phyloP scores from a whole-genome alignment of 768 basidiomycete genomes.

The Collybia sp. region DNA sequence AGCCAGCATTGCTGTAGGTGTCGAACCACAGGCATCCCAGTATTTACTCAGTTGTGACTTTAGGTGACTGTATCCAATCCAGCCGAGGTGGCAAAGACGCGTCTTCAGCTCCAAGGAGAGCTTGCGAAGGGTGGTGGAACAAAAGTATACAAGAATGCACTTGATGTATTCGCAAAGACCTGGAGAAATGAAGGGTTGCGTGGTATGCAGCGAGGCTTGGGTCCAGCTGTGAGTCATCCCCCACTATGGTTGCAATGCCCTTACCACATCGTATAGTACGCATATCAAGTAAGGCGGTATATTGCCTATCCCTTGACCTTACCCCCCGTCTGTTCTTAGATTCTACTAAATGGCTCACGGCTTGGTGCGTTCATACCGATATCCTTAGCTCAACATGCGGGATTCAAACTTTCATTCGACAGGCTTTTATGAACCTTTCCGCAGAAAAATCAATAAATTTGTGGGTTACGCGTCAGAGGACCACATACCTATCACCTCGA shows the following conservation, averaged over 20 bases:
- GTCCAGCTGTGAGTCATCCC: constrained; percentile 66
- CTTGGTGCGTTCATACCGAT: constrained; percentile 46
- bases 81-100: constrained; percentile 88
- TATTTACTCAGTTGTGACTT: constrained; percentile 8
- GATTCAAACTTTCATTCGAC: constrained; percentile 1
- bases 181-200: constrained; percentile 85
- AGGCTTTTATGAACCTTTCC: constrained; percentile 97
- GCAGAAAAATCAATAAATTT: constrained; percentile 61
- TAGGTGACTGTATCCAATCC: constrained; percentile 81
- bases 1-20: constrained; percentile 81
- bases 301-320: constrained; percentile 6
- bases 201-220: constrained; percentile 90
- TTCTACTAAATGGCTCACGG: constrained; percentile 88
- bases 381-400: too few relatives aligned
- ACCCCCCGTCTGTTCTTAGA: constrained; percentile 39
- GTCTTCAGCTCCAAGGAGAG: constrained; percentile 94
- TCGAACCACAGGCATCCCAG: not conserved
- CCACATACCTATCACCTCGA: constrained; percentile 70
- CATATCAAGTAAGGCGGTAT: constrained; percentile 69
- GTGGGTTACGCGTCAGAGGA: constrained; percentile 61
- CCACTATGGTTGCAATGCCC: not conserved
- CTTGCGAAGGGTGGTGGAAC: constrained; percentile 66
- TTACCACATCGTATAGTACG: constrained; percentile 56
- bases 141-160: constrained; percentile 84
- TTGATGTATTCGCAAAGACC: constrained; percentile 85